A percentile compares a stretch with the other conserved stretches of the same genome.
Conservation (phyloP, 2,329 filamentous ascomycete genomes). For the Ceratocystis eucalypticola region DNA sequence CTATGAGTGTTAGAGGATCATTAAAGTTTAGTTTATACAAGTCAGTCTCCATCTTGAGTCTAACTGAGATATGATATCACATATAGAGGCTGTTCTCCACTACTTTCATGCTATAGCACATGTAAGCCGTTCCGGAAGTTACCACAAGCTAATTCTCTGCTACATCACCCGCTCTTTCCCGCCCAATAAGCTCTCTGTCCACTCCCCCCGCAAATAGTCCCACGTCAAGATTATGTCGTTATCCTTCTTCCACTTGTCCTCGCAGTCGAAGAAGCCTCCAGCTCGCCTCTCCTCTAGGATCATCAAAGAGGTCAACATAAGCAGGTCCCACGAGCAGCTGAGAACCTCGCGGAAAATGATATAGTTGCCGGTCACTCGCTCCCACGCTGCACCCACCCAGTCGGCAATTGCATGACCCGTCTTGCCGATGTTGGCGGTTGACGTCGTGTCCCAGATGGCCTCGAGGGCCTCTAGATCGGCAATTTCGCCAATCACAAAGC, state of each 20-base stretch:
- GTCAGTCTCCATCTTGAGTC: neutral
- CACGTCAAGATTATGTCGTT: conserved; percentile 4
- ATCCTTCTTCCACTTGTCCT: neutral
- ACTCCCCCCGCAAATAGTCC: neutral
- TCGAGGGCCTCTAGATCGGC: neutral
- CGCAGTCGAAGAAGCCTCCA: neutral
- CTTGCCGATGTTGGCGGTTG: neutral
- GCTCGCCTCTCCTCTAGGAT: conserved; percentile 2
- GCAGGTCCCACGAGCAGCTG: neutral
- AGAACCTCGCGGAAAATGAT: neutral
- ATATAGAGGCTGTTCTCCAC: no score
- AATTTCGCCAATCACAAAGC: conserved; percentile 4
- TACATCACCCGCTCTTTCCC: neutral
- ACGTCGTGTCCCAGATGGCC: conserved; percentile 3
- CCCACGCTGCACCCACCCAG: conserved; percentile 10
- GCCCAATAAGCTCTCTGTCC: neutral
- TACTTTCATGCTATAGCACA: no score
- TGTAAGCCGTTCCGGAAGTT: no score
- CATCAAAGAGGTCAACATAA: neutral
- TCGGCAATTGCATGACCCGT: conserved; percentile 6
- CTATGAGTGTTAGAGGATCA: neutral
- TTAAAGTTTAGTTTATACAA: neutral
- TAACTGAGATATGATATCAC: neutral
- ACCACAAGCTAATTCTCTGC: no score
- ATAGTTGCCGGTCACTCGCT: neutral